These are phyloP conservation scores for Dioscorea alata DNA, from an alignment of 106 monocot genomes.

Conservation along the genomic window DNA sequence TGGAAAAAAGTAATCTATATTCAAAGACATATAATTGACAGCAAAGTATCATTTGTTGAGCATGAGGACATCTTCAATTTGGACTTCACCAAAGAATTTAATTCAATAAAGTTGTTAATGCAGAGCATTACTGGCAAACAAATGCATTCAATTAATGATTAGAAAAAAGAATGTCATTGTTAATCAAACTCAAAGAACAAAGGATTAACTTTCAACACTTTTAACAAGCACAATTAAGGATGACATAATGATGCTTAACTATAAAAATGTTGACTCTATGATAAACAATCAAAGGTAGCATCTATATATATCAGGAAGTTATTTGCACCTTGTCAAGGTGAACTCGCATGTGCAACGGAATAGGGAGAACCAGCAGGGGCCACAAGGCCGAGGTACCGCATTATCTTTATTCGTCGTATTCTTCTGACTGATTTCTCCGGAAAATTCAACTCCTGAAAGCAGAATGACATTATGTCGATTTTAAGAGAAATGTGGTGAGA, in stretches of 20 bases:
- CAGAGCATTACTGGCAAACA: no score
- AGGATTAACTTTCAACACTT: neutral
- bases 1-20: no score
- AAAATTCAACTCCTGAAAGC: conserved; percentile 13
- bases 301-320: neutral
- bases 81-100: no score
- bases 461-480: neutral
- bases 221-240: neutral
- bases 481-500: neutral
- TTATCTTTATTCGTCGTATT: conserved; percentile 28
- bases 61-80: no score
- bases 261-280: neutral
- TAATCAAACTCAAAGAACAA: neutral
- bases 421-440: conserved; percentile 15
- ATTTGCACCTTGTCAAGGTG: neutral
- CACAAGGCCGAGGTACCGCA: conserved; percentile 28
- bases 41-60: no score
- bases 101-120: no score
- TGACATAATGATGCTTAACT: neutral
- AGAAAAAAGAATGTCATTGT: neutral
- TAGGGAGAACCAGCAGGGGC: conserved; percentile 34
- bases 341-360: conserved; percentile 1
- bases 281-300: neutral
- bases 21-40: no score
- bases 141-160: no score